A percentile compares a stretch with the other conserved stretches of the same genome.
Conservation (phyloP, 768 basidiomycete species). For the Piloderma croceum region DNA sequence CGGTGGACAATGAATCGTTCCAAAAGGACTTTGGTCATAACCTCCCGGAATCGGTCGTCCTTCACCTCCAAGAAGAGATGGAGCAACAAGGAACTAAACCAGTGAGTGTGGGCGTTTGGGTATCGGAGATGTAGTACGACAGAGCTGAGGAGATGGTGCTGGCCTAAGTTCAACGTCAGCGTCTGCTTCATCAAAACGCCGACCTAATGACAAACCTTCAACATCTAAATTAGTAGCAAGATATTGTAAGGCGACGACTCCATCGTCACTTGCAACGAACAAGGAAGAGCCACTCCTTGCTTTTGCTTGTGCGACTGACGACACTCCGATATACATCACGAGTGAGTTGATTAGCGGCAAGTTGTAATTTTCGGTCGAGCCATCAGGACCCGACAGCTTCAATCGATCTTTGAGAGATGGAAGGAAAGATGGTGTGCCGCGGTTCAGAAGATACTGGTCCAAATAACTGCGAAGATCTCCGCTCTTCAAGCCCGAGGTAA, state of each 20-base stretch:
- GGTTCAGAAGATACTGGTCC: conserved; percentile 80
- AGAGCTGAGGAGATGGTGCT: conserved; percentile 91
- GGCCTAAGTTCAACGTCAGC: conserved; percentile 47
- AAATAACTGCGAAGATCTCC: conserved; percentile 75
- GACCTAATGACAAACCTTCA: conserved; percentile 60
- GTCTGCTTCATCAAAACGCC: not conserved
- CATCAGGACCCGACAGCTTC: conserved; percentile 43
- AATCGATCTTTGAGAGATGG: conserved; percentile 77
- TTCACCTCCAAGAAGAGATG: conserved; percentile 80
- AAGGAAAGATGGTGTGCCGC: conserved; percentile 66
- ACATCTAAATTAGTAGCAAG: conserved; percentile 79
- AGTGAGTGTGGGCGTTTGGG: conserved; percentile 97
- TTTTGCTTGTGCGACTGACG: conserved; percentile 85
- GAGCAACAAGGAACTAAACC: conserved; percentile 90
- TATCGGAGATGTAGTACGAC: conserved; percentile 93
- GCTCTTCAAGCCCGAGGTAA: conserved; percentile 72
- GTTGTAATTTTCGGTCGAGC: conserved; percentile 66
- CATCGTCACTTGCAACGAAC: conserved; percentile 78
- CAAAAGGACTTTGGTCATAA: conserved; percentile 83
- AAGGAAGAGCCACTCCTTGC: conserved; percentile 75
- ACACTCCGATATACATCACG: conserved; percentile 94
- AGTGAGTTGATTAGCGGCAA: conserved; percentile 86
- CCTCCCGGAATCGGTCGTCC: conserved; percentile 72
- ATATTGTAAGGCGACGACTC: conserved; percentile 79
- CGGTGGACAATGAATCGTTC: conserved; percentile 92